phyloP scores from a whole-genome alignment of 2,329 filamentous ascomycete species.

The Ascomycota sp. region DNA sequence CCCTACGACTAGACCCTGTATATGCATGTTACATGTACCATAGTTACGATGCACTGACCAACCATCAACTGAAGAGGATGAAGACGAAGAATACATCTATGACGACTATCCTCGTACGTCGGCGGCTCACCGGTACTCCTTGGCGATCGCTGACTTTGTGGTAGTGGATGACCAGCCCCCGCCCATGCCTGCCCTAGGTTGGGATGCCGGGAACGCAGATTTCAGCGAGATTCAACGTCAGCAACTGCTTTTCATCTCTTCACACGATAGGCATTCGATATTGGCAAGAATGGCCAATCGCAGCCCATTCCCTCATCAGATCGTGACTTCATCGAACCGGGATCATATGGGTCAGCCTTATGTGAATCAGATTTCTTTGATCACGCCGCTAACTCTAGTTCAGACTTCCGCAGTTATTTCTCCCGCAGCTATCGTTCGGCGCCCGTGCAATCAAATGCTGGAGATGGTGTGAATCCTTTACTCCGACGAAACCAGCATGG shows the following conservation, averaged over 20 bases:
- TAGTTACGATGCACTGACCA: conserved; percentile 1
- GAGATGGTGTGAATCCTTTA: conserved; percentile 73
- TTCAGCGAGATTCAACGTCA: conserved; percentile 24
- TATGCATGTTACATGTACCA: too few relatives aligned
- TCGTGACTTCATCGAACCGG: conserved; percentile 30
- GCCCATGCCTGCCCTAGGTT: conserved; percentile 28
- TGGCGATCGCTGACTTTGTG: not conserved
- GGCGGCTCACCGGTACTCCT: not conserved
- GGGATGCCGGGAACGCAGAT: conserved; percentile 33
- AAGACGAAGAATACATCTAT: conserved; percentile 41
- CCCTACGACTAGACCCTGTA: too few relatives aligned
- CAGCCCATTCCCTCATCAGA: conserved; percentile 35
- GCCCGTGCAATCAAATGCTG: conserved; percentile 32
- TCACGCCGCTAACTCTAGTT: not conserved
- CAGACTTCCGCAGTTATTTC: conserved; percentile 27
- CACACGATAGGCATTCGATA: conserved; percentile 9
- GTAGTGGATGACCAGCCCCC: conserved; percentile 6
- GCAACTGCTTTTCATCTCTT: conserved; percentile 25
- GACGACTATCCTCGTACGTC: conserved; percentile 34
- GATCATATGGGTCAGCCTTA: conserved; percentile 25
- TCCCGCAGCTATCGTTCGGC: conserved; percentile 29
- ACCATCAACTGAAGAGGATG: conserved; percentile 20
- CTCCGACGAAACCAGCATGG: conserved; percentile 38
- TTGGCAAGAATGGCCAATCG: conserved; percentile 19
- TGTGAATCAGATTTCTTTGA: not conserved